Evolutionary conservation across 768 basidiomycete species (phyloP), one percentile per base, ranked within the genome.

Genomic region (Tulasnella sp.): DNA sequence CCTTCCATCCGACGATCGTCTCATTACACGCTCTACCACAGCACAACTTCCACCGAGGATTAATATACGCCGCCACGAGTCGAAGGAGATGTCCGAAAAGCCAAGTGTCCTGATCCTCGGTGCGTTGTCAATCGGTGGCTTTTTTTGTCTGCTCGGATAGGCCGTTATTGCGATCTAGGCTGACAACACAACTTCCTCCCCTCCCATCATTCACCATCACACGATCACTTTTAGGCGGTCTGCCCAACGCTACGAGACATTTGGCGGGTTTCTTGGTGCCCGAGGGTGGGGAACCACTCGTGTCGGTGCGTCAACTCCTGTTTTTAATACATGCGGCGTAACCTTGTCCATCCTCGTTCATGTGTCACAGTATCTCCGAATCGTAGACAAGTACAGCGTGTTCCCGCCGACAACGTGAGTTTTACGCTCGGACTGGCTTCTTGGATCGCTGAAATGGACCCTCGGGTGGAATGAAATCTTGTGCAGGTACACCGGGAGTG

Each of bases 61-160:
- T n/a, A 35, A 36, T 17, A 8, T 48, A 23, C 14, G 11, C 46
- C n/a, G 25, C 12, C 25, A 36, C 17, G 29, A 56, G 27, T 25
- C 54, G n/a, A n/a, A n/a, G n/a, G n/a, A n/a, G n/a, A 76, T 75
- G 75, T 63, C 74, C 53, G 67, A 66, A 40, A 78, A 75, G 61
- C 85, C 85, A 12, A 80, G 70, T 68, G 86, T 77, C 37, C 75
- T 90, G 63, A 82, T 90, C 62, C 82, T 87, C 63, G 87, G 87
- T 88, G 59, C 61, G 79, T 69, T 6, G 34, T 41, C 55, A 15
- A 50, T n/a, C n/a, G n/a, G n/a, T n/a, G n/a, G n/a, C 49, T 27
- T 41, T 29, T 39, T 9, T 51, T 11, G n/a, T n/a, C n/a, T n/a
- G n/a, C n/a, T n/a, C n/a, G n/a, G n/a, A n/a, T n/a, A n/a, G n/a